These are phyloP conservation scores for Protostelium mycophagum DNA, from an alignment of 78 protist genomes.

Conservation along the genomic window DNA sequence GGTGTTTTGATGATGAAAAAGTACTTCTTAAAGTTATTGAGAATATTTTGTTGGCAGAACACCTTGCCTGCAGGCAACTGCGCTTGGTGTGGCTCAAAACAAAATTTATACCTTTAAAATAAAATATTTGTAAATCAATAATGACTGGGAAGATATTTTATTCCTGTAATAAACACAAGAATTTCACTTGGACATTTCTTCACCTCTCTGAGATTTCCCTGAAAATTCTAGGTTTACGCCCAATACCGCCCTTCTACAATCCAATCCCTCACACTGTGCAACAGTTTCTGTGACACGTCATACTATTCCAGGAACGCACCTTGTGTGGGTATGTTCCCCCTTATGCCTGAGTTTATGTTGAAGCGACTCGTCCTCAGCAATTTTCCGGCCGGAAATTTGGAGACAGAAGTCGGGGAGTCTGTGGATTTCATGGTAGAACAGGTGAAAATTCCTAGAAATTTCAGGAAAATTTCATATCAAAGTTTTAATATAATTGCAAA, in stretches of 20 bases:
- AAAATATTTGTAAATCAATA: too few relatives aligned
- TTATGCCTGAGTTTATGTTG: slow-evolving; percentile 70
- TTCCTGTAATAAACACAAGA: too few relatives aligned
- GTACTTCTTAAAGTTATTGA: too few relatives aligned
- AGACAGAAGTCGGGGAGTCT: slow-evolving; percentile 47
- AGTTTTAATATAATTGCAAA: too few relatives aligned
- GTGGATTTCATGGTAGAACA: slow-evolving; percentile 79
- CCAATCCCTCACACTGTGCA: slow-evolving; percentile 51
- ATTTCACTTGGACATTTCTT: background rate
- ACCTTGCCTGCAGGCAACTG: too few relatives aligned
- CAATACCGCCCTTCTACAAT: slow-evolving; percentile 42
- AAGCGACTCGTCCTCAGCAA: slow-evolving; percentile 38
- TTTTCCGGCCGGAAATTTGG: slow-evolving; percentile 44
- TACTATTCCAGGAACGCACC: slow-evolving; percentile 33
- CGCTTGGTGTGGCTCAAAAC: too few relatives aligned
- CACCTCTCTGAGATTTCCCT: background rate
- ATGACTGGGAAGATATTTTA: too few relatives aligned
- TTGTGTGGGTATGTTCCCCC: slow-evolving; percentile 23
- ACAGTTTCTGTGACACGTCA: slow-evolving; percentile 67
- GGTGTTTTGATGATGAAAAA: too few relatives aligned
- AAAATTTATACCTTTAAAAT: too few relatives aligned
- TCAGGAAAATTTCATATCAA: too few relatives aligned
- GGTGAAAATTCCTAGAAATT: background rate
- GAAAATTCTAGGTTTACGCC: slow-evolving; percentile 12
- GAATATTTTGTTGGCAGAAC: too few relatives aligned